Conservation (phyloP, 2,329 filamentous ascomycete genomes). For the Xenosphaeropsis pyriputrescens region DNA sequence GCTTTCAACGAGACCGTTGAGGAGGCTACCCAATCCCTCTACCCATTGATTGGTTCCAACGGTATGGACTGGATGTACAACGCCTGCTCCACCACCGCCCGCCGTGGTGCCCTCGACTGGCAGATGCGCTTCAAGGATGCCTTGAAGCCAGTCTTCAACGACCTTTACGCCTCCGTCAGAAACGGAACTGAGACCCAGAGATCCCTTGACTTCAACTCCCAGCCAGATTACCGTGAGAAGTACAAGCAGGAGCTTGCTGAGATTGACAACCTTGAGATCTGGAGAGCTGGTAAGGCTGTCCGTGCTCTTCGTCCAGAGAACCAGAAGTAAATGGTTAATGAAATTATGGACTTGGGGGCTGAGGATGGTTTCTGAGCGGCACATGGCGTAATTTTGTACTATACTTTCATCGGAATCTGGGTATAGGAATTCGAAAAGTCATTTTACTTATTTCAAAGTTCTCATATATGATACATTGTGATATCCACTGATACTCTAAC, state of each 20-base stretch:
- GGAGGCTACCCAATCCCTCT: slow-evolving; percentile 95
- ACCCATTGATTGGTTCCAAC: slow-evolving; percentile 92
- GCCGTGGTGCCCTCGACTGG: slow-evolving; percentile 98
- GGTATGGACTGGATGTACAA: slow-evolving; percentile 99
- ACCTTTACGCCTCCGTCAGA: slow-evolving; percentile 86
- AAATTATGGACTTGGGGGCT: slow-evolving; percentile 2
- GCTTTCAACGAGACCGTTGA: slow-evolving; percentile 99
- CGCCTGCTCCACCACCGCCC: slow-evolving; percentile 96
- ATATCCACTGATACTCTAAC: neutral
- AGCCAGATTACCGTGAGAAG: slow-evolving; percentile 89
- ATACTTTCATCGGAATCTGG: slow-evolving; percentile 16
- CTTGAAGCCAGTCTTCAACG: slow-evolving; percentile 97
- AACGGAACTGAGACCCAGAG: slow-evolving; percentile 90
- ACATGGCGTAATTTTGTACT: slow-evolving; percentile 17
- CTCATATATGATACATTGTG: neutral
- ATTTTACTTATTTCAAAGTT: too few relatives aligned
- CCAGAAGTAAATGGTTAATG: slow-evolving; percentile 35
- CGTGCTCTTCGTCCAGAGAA: slow-evolving; percentile 79
- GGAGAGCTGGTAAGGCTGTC: slow-evolving; percentile 95
- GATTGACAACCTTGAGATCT: slow-evolving; percentile 97
- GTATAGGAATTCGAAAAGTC: slow-evolving; percentile 18
- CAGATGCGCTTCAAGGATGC: slow-evolving; percentile 92
- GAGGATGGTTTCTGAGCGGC: slow-evolving; percentile 7
- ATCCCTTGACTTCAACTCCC: slow-evolving; percentile 93
- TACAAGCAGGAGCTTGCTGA: slow-evolving; percentile 98